phyloP scores from a whole-genome alignment of 2,329 filamentous ascomycete genomes.

The Colletotrichum gloeosporioides region DNA sequence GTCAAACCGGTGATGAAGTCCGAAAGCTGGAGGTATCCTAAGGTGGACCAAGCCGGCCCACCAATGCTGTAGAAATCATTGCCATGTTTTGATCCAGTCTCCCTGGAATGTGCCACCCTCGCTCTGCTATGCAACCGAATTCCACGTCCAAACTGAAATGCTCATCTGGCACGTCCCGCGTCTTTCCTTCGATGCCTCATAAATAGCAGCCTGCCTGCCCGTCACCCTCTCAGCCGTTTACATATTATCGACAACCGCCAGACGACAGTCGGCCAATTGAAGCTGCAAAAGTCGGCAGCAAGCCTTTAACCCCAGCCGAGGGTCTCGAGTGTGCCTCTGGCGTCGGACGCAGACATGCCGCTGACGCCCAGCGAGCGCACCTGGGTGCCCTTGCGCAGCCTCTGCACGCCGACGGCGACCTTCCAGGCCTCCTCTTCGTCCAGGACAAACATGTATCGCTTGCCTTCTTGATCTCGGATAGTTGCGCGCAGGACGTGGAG shows the following conservation, averaged over 20 bases:
- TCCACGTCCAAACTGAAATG: constrained; percentile 9
- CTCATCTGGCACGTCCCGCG: neutral
- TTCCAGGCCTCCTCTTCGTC: constrained; percentile 73
- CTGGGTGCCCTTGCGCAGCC: constrained; percentile 64
- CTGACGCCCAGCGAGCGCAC: constrained; percentile 64
- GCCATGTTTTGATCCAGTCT: constrained; percentile 6
- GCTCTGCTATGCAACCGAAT: constrained; percentile 26
- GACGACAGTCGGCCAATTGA: neutral
- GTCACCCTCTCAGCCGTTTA: neutral
- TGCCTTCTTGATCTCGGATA: constrained; percentile 69
- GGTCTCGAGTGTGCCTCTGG: constrained; percentile 60
- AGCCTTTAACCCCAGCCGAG: constrained; percentile 55
- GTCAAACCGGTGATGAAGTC: neutral
- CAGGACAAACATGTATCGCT: constrained; percentile 69
- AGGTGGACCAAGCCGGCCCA: neutral
- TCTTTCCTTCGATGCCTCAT: neutral
- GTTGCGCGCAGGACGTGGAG: constrained; percentile 69
- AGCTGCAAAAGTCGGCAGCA: neutral
- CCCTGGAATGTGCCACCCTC: constrained; percentile 15
- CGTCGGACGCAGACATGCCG: constrained; percentile 59
- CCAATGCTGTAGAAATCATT: constrained; percentile 5
- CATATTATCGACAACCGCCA: neutral
- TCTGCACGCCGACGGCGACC: constrained; percentile 65
- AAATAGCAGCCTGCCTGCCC: neutral
- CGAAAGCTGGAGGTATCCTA: neutral